These are phyloP conservation scores for Psidium friedrichsthalianum DNA, from an alignment of 345 rosid species.

Conservation along the genomic window DNA sequence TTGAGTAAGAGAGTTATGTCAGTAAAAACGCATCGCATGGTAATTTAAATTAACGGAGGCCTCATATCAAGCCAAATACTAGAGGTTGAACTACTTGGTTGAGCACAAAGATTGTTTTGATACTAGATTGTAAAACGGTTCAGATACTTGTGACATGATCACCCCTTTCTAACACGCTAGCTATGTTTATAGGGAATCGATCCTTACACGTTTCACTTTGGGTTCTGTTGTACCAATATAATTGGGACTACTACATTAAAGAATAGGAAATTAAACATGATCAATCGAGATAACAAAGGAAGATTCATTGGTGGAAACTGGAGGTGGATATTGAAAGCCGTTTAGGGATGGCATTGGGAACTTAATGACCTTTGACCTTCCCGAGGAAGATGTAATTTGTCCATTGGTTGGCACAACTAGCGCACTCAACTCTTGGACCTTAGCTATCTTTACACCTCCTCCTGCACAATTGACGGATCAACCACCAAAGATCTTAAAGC, in stretches of 20 bases:
- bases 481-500: background rate
- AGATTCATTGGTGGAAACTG: background rate
- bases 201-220: background rate
- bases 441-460: background rate
- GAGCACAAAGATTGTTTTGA: background rate
- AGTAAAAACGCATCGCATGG: background rate
- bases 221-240: background rate
- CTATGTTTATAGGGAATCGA: background rate
- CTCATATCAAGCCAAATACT: background rate
- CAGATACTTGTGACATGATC: too few relatives aligned
- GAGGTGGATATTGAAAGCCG: background rate
- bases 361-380: background rate
- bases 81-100: background rate
- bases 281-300: background rate
- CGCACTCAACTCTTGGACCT: background rate
- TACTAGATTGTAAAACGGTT: too few relatives aligned
- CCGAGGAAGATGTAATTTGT: background rate
- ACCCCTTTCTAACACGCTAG: background rate
- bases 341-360: background rate
- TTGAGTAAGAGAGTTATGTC: fast-evolving
- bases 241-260: background rate
- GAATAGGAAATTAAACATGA: background rate
- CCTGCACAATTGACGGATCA: background rate
- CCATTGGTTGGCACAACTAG: background rate
- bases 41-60: background rate